phyloP scores from a whole-genome alignment of 306 rosid genomes.

The Inga leiocalycina region DNA sequence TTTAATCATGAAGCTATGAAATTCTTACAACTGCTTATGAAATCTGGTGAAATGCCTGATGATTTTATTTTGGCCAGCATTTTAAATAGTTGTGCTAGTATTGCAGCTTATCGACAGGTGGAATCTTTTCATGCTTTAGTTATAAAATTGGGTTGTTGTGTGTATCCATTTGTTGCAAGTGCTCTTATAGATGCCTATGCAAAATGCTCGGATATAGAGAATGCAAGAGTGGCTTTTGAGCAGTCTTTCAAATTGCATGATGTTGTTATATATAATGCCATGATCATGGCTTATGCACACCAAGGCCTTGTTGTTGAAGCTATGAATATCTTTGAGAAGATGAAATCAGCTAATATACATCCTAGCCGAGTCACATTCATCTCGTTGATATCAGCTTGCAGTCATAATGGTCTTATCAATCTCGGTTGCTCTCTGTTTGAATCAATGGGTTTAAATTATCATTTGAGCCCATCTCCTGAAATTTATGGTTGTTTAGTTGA shows the following conservation, averaged over 20 bases:
- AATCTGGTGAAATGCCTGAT: constrained; percentile 51
- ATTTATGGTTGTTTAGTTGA: constrained; percentile 61
- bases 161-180: constrained; percentile 50
- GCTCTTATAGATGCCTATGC: constrained; percentile 65
- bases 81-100: constrained; percentile 48
- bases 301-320: constrained; percentile 56
- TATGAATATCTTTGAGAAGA: constrained; percentile 43
- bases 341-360: constrained; percentile 45
- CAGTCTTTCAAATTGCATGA: constrained; percentile 41
- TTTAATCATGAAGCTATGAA: constrained; percentile 44
- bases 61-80: constrained; percentile 58
- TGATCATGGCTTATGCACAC: constrained; percentile 60
- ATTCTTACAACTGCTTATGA: constrained; percentile 38
- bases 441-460: constrained; percentile 38
- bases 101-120: constrained; percentile 45
- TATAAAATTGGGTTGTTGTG: constrained; percentile 54
- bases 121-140: constrained; percentile 45
- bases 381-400: constrained; percentile 56
- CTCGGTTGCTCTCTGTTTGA: constrained; percentile 45
- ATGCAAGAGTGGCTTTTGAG: constrained; percentile 41
- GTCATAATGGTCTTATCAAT: constrained; percentile 53
- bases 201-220: constrained; percentile 54
- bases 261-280: constrained; percentile 51
- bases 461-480: constrained; percentile 47
- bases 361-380: constrained; percentile 63